phyloP scores from a whole-genome alignment of 345 rosid genomes.

The Sapria himalayana region DNA sequence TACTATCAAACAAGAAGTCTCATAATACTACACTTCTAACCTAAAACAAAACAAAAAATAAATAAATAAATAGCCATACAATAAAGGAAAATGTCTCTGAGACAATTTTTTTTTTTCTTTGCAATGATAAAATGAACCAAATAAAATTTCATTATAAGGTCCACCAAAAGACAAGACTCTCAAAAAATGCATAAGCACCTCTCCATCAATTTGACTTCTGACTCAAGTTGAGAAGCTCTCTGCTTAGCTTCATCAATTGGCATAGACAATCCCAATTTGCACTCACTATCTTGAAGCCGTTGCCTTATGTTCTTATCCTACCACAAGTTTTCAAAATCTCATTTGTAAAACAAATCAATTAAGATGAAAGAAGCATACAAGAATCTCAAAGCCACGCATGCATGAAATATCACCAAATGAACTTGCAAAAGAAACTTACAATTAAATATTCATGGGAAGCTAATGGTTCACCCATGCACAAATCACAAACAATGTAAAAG shows the following conservation, averaged over 20 bases:
- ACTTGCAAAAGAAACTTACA: too few relatives aligned
- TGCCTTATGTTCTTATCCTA: conserved; percentile 75
- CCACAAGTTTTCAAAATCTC: conserved; percentile 6
- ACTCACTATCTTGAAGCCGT: conserved; percentile 72
- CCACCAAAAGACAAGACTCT: background rate
- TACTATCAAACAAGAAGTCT: too few relatives aligned
- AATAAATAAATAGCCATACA: too few relatives aligned
- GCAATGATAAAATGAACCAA: too few relatives aligned
- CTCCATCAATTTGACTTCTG: conserved; percentile 64
- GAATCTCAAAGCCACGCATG: background rate
- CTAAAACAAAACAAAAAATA: too few relatives aligned
- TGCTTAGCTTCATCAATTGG: conserved; percentile 56
- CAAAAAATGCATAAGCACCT: conserved; percentile 24
- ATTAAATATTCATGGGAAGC: too few relatives aligned
- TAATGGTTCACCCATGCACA: too few relatives aligned
- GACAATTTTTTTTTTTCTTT: too few relatives aligned
- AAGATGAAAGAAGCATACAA: conserved; percentile 1
- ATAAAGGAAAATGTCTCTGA: too few relatives aligned
- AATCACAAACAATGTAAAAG: too few relatives aligned
- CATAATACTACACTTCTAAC: too few relatives aligned
- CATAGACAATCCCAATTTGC: conserved; percentile 75
- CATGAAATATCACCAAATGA: background rate
- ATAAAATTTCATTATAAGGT: too few relatives aligned
- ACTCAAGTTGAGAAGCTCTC: conserved; percentile 57
- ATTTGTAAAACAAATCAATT: conserved; percentile 5